Percentiles rank a stretch among this genome's conserved stretches.
phyloP scores from a whole-genome alignment of 306 rosid species.

The Cicer yamashitae region DNA sequence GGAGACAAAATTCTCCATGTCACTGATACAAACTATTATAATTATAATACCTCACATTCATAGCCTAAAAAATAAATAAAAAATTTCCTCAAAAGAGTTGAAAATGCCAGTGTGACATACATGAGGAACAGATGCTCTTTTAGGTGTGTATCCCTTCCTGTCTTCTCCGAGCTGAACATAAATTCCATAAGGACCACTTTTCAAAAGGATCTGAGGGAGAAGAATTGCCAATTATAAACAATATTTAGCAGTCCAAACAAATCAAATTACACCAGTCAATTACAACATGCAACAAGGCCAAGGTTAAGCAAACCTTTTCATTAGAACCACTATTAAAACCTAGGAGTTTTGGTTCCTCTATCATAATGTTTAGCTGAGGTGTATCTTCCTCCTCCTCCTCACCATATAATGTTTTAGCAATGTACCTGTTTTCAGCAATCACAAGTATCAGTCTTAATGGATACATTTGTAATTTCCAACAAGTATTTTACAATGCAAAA shows the following conservation, averaged over 20 bases:
- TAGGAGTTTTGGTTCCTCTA: conserved; percentile 79
- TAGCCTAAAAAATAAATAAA: conserved; percentile 1
- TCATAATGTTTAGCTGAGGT: conserved; percentile 42
- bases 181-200: conserved; percentile 85
- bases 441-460: conserved; percentile 26
- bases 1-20: neutral
- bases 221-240: conserved; percentile 34
- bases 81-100: conserved; percentile 19
- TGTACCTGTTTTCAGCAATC: conserved; percentile 68
- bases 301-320: conserved; percentile 69
- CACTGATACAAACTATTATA: conserved; percentile 15
- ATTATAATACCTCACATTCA: neutral
- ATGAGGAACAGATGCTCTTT: conserved; percentile 78
- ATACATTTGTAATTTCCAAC: conserved; percentile 12
- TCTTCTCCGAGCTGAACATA: conserved; percentile 98
- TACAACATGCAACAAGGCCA: conserved; percentile 20
- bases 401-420: conserved; percentile 80
- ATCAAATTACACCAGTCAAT: conserved; percentile 20
- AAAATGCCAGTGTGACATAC: conserved; percentile 56
- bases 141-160: conserved; percentile 73
- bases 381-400: conserved; percentile 73
- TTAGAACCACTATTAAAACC: conserved; percentile 71
- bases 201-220: conserved; percentile 75
- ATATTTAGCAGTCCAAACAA: conserved; percentile 38
- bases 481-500: neutral